These are phyloP conservation scores for Phialophora expanda DNA, from an alignment of 2,329 filamentous ascomycete genomes.

Conservation along the genomic window DNA sequence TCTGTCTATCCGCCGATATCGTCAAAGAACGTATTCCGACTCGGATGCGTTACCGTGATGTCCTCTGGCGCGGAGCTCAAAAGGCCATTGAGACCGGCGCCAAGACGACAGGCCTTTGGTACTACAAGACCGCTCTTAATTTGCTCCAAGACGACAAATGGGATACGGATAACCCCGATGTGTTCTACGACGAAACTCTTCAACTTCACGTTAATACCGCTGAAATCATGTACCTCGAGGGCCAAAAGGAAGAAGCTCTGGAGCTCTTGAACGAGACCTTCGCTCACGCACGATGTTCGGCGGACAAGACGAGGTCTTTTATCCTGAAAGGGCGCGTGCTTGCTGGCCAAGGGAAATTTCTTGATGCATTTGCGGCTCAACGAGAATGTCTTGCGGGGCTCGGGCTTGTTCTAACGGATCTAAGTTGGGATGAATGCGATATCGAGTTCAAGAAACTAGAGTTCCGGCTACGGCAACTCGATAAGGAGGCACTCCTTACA, in stretches of 20 bases:
- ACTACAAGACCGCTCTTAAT: slow-evolving; percentile 75
- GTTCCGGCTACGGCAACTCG: slow-evolving; percentile 64
- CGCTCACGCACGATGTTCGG: slow-evolving; percentile 68
- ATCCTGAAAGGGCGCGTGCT: slow-evolving; percentile 81
- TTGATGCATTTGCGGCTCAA: slow-evolving; percentile 70
- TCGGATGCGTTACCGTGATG: slow-evolving; percentile 71
- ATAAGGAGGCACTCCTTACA: slow-evolving; percentile 49
- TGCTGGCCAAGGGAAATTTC: slow-evolving; percentile 73
- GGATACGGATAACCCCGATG: slow-evolving; percentile 71
- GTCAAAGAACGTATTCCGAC: slow-evolving; percentile 69
- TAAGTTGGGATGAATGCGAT: slow-evolving; percentile 79
- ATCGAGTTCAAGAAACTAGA: slow-evolving; percentile 69
- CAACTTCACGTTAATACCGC: slow-evolving; percentile 78
- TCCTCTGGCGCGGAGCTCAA: slow-evolving; percentile 79
- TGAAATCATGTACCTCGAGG: slow-evolving; percentile 82
- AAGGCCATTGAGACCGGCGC: slow-evolving; percentile 82
- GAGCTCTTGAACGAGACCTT: slow-evolving; percentile 73
- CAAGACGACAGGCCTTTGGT: slow-evolving; percentile 78
- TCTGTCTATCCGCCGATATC: slow-evolving; percentile 76
- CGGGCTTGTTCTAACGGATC: slow-evolving; percentile 67
- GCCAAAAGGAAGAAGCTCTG: slow-evolving; percentile 70
- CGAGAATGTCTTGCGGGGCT: slow-evolving; percentile 73
- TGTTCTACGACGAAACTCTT: slow-evolving; percentile 84
- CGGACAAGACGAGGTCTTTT: slow-evolving; percentile 83
- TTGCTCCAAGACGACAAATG: slow-evolving; percentile 83